Evolutionary conservation across 2,329 filamentous ascomycete genomes (phyloP), one percentile per base, ranked within the genome.

Genomic region (Diatrype stigma): DNA sequence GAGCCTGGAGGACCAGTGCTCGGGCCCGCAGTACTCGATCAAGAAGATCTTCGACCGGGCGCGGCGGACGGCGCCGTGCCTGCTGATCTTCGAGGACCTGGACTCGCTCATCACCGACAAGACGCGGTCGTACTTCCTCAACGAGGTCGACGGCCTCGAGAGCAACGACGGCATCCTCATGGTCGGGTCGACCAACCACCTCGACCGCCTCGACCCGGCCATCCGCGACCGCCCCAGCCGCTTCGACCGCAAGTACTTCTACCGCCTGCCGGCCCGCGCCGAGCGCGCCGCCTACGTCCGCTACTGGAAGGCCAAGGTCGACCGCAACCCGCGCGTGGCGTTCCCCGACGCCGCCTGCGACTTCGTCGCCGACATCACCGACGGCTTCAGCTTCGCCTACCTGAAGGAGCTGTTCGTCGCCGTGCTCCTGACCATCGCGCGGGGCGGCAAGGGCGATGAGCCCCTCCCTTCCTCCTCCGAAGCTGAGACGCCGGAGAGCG

Each of bases 51-150:
- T 85, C 60, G 48, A 53, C 17, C 80, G 79, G 52, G 85, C 85
- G 0, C 70, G 85, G 19, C 70, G 77, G 54, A 76, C 78, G 55
- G 79, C 85, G 0, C 85, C 85, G 0, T 88, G 84, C 68, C 78
- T 86, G 52, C 76, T 89, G 4, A 79, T 89, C 44, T 84, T 88
- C 51, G 85, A 89, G 64, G 86, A 88, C 56, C 74, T 89, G 7
- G 85, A 89, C 62, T 82, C 78, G 10, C 75, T 88, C 23, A 77
- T 88, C 30, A 75, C 74, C 6, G 76, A 82, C 47, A 54, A 61
- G 2, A 80, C 84, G 14, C 74, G 84, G 22, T 81, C 76, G 40
- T 88, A 86, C 70, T 88, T 89, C 66, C 73, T 88, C 47, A 88
- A 88, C 62, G 84, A 87, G 65, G 78, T 87, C 2, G 85, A 88